Evolutionary conservation across 768 basidiomycete genomes (phyloP).

Genomic region (Phanerodontia chrysosporium): DNA sequence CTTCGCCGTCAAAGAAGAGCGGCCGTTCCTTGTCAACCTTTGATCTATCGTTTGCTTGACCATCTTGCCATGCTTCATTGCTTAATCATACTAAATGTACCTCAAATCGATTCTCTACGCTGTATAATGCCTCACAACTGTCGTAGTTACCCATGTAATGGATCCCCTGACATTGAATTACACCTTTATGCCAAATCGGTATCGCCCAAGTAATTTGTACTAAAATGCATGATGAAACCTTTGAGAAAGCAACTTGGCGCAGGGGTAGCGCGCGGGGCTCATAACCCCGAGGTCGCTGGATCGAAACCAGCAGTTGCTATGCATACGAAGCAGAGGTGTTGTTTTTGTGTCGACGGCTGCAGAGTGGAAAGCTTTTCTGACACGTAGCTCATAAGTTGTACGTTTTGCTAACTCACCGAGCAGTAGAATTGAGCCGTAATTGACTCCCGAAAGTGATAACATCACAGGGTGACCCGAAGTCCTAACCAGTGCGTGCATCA

Average conservation of each 20-base stretch:
- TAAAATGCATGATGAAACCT: too few relatives aligned
- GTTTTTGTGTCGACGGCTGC: too few relatives aligned
- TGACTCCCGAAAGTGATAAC: too few relatives aligned
- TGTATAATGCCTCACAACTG: background rate
- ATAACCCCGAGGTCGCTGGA: slow-evolving; percentile 26
- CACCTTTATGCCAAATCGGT: too few relatives aligned
- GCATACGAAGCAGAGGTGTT: too few relatives aligned
- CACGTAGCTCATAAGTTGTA: too few relatives aligned
- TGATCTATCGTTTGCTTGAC: background rate
- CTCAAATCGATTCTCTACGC: background rate
- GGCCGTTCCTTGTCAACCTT: slow-evolving; percentile 53
- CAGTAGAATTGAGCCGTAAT: too few relatives aligned
- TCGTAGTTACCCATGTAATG: background rate
- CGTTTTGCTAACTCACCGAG: too few relatives aligned
- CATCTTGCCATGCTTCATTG: background rate
- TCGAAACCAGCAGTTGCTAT: slow-evolving; percentile 23
- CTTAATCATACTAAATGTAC: background rate
- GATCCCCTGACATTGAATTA: background rate
- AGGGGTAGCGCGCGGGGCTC: slow-evolving; percentile 25
- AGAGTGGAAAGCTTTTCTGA: too few relatives aligned
- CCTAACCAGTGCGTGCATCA: too few relatives aligned
- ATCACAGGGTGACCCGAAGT: too few relatives aligned
- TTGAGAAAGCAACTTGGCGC: slow-evolving; percentile 20
- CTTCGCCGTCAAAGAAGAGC: slow-evolving; percentile 67
- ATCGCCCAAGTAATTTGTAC: too few relatives aligned